Evolutionary conservation across 2,329 filamentous ascomycete species (phyloP).

Genomic region (Microsporum audouinii): DNA sequence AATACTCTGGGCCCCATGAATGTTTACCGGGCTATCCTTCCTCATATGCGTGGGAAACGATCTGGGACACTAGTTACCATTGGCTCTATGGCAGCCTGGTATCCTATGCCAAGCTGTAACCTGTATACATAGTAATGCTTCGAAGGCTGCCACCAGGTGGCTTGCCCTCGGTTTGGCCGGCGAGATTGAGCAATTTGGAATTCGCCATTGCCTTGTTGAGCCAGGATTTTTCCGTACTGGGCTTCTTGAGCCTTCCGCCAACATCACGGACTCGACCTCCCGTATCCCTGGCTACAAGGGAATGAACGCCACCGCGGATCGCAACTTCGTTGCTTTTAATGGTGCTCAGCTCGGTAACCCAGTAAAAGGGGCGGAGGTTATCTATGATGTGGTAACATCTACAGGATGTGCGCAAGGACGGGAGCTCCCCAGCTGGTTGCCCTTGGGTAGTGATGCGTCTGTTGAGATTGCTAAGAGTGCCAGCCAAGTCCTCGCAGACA

Average conservation of each 20-base stretch:
- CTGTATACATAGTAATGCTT: conserved; percentile 8
- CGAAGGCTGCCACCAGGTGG: not conserved
- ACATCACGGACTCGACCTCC: conserved; percentile 9
- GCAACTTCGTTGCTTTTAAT: conserved; percentile 16
- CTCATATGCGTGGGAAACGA: not conserved
- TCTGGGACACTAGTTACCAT: conserved; percentile 5
- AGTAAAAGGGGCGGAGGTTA: conserved; percentile 22
- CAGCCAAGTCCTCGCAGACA: conserved; percentile 29
- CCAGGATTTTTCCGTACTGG: conserved; percentile 29
- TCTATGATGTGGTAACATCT: conserved; percentile 24
- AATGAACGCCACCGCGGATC: conserved; percentile 14
- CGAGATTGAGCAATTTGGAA: conserved; percentile 26
- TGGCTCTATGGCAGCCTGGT: conserved; percentile 5
- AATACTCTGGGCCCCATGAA: not conserved
- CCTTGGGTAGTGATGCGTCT: conserved; percentile 19
- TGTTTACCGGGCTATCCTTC: not conserved
- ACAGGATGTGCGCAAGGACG: conserved; percentile 17
- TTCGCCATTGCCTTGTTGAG: conserved; percentile 27
- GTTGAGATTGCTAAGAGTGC: conserved; percentile 27
- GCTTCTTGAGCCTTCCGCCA: conserved; percentile 17
- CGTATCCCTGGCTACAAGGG: conserved; percentile 19
- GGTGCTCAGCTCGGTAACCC: conserved; percentile 22
- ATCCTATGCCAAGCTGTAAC: conserved; percentile 4
- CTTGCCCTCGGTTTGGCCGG: conserved; percentile 14
- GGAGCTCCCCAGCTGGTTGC: conserved; percentile 18